Evolutionary conservation across 2,329 filamentous ascomycete genomes (phyloP).

Genomic region (Ilyonectria sp.): DNA sequence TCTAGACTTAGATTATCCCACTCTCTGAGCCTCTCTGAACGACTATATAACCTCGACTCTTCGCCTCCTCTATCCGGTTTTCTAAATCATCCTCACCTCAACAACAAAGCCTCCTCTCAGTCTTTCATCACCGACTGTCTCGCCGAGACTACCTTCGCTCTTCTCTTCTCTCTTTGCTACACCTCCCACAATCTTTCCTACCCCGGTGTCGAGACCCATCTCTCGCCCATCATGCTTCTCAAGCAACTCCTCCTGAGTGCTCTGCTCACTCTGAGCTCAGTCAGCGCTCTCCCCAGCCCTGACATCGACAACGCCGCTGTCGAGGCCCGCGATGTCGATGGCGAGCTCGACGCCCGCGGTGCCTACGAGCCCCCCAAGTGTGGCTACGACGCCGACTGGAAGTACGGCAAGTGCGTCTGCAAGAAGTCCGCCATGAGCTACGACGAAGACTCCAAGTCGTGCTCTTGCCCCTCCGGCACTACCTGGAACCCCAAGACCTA

Average conservation of each 20-base stretch:
- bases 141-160: neutral
- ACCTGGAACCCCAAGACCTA: neutral
- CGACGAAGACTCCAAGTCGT: neutral
- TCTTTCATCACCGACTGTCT: neutral
- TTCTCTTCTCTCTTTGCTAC: neutral
- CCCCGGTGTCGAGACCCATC: neutral
- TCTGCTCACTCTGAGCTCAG: conserved; percentile 2
- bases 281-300: conserved; percentile 1
- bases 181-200: neutral
- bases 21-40: neutral
- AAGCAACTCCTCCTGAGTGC: conserved; percentile 2
- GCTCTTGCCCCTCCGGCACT: conserved; percentile 11
- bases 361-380: neutral
- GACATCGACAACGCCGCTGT: neutral
- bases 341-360: neutral
- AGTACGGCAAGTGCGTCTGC: conserved; percentile 15
- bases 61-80: neutral
- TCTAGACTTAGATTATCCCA: neutral
- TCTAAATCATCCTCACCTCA: neutral
- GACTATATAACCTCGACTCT: neutral
- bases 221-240: conserved; percentile 12
- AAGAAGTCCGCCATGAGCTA: neutral
- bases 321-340: neutral
- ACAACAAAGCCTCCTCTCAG: neutral
- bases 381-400: conserved; percentile 10